Base-by-base conservation (phyloP, 495 filamentous ascomycete genomes). In the Podospora conica region DNA sequence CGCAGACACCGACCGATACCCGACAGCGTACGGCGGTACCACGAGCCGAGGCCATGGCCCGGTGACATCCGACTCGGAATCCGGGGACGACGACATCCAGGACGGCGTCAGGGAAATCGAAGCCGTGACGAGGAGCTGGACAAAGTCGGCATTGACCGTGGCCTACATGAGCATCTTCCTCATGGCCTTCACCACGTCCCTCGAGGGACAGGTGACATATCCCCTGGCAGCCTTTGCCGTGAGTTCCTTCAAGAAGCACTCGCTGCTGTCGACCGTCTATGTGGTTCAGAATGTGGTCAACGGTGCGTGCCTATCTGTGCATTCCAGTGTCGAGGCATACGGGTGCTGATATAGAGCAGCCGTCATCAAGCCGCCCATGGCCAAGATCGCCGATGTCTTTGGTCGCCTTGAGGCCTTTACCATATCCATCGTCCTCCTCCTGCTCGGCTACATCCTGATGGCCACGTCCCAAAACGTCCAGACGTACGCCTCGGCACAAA, bases 161-260 rank as follows among this genome's bases (percentile, higher is more conserved):
- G 81, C 80, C 6, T 85, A 83, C 67, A 68, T 76, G 61, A 76
- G 74, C 62, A 72, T 80, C 67, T 73, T 79, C 28, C 70, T 80
- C 60, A 81, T 84, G 71, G 77, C 79, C 40, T 78, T 82, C 68
- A 75, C 78, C 21, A 77, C 74, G 7, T 83, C 80, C 15, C 74
- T 83, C 21, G 80, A 82, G 65, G 74, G 76, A 2, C 81, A 83
- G 65, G 75, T 80, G 23, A 81, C 78, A 1, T 81, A 78, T 61
- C 66, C 76, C 7, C 70, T 84, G 48, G 68, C 75, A 5, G 76
- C 80, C 27, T 79, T 83, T 66, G 80, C 81, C 9, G 79, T 80
- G 29, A 86, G 84, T 67, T 81, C 78, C 2, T 89, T 87, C 70
- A 75, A 82, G 22, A 76, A 78, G 7, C 86, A 89, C 70, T 87